phyloP scores from a whole-genome alignment of 2,329 filamentous ascomycete species.

The Scopulariopsis brevicaulis region DNA sequence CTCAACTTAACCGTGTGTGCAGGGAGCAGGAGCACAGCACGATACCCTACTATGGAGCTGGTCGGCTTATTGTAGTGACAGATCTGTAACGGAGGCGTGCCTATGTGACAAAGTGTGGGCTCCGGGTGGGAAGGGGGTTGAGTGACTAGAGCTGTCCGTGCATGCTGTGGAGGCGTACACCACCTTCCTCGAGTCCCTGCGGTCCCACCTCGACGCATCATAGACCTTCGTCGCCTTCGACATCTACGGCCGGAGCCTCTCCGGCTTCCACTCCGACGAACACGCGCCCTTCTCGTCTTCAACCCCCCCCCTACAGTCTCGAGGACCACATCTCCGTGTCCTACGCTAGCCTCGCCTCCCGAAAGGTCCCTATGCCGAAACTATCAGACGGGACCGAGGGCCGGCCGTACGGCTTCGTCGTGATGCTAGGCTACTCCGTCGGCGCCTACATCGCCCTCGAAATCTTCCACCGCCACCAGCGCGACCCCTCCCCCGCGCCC shows the following conservation, averaged over 20 bases:
- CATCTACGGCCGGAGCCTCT: slow-evolving; percentile 45
- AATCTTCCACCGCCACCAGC: slow-evolving; percentile 45
- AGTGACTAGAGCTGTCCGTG: too few relatives aligned
- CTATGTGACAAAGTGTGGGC: too few relatives aligned
- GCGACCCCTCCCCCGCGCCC: slow-evolving; percentile 19
- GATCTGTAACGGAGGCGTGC: too few relatives aligned
- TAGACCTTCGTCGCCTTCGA: slow-evolving; percentile 31
- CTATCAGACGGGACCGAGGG: slow-evolving; percentile 7
- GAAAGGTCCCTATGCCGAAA: slow-evolving; percentile 12
- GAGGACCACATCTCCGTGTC: slow-evolving; percentile 39
- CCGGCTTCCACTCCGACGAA: slow-evolving; percentile 45
- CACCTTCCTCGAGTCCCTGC: slow-evolving; percentile 50
- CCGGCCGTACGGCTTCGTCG: slow-evolving; percentile 39
- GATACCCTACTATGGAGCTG: too few relatives aligned
- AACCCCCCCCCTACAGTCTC: slow-evolving; percentile 36
- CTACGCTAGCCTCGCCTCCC: slow-evolving; percentile 23
- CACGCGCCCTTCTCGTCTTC: slow-evolving; percentile 29
- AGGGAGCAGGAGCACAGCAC: too few relatives aligned
- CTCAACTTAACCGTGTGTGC: too few relatives aligned
- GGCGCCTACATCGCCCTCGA: slow-evolving; percentile 63
- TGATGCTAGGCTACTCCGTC: slow-evolving; percentile 65
- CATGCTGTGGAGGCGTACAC: slow-evolving; percentile 34
- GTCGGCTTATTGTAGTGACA: too few relatives aligned
- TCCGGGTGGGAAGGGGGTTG: too few relatives aligned
- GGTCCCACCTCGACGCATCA: slow-evolving; percentile 35